A percentile compares a stretch with the other conserved stretches of the same genome.
Conservation (phyloP, 495 filamentous ascomycete genomes). For the Podospora bellae-mahoneyi region DNA sequence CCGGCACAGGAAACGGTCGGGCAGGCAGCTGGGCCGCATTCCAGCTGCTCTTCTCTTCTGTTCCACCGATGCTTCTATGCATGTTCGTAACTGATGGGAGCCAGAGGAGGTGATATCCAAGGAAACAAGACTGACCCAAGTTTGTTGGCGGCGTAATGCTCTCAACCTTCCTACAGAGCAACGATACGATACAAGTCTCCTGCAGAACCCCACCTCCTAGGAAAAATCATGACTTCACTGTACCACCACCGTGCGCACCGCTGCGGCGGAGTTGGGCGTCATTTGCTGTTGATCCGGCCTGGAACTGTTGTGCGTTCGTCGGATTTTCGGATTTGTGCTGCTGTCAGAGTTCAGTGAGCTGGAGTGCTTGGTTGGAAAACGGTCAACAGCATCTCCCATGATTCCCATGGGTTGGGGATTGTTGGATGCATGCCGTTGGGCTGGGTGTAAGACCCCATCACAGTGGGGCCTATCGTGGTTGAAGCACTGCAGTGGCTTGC, state of each 20-base stretch:
- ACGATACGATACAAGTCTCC: too few relatives aligned
- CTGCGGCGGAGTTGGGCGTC: background rate
- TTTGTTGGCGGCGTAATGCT: background rate
- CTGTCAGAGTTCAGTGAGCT: background rate
- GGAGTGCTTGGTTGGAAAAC: too few relatives aligned
- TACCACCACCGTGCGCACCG: background rate
- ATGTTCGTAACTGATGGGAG: background rate
- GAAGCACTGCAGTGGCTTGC: too few relatives aligned
- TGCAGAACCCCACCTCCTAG: background rate
- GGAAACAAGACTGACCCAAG: too few relatives aligned
- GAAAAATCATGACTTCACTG: background rate
- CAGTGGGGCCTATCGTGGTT: background rate
- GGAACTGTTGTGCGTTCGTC: background rate
- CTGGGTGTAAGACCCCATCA: background rate
- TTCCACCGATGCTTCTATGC: background rate
- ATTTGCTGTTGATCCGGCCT: too few relatives aligned
- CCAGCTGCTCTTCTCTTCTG: background rate
- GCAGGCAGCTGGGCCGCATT: background rate
- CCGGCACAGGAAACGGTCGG: background rate
- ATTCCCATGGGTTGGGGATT: background rate
- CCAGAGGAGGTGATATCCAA: background rate
- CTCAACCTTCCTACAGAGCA: background rate
- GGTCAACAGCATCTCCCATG: background rate
- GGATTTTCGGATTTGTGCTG: background rate
- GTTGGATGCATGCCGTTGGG: background rate